These are phyloP conservation scores for Novakomyces olei DNA, from an alignment of 805 yeast species.

Conservation along the genomic window DNA sequence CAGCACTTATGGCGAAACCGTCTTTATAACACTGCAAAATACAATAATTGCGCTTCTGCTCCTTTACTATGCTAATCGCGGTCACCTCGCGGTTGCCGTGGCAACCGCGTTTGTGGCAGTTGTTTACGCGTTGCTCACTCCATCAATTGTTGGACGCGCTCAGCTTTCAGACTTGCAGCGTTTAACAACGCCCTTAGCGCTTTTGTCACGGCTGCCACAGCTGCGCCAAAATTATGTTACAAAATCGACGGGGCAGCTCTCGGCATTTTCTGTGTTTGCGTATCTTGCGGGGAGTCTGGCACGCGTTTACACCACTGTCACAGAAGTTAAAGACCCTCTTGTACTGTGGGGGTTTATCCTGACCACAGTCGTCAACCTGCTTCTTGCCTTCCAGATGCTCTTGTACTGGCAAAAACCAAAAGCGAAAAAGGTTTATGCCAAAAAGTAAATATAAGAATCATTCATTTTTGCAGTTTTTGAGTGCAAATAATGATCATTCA, in stretches of 20 bases:
- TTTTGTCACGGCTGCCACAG: slow-evolving; percentile 22
- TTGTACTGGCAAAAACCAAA: slow-evolving; percentile 13
- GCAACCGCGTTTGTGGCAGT: slow-evolving; percentile 6
- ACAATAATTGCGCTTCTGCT: slow-evolving; percentile 16
- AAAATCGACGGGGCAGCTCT: slow-evolving; percentile 23
- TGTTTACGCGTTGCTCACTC: slow-evolving; percentile 8
- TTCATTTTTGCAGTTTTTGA: too few relatives aligned
- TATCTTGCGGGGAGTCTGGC: slow-evolving; percentile 20
- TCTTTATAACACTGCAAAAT: slow-evolving; percentile 19
- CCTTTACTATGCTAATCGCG: slow-evolving; percentile 11
- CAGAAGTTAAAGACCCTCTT: slow-evolving; percentile 17
- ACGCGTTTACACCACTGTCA: slow-evolving; percentile 20
- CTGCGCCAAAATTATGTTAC: slow-evolving; percentile 17
- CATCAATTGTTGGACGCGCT: slow-evolving; percentile 12
- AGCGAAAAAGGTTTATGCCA: slow-evolving; percentile 7
- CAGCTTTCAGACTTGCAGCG: slow-evolving; percentile 5
- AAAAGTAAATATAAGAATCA: too few relatives aligned
- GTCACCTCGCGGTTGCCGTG: slow-evolving; percentile 5
- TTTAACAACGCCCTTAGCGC: slow-evolving; percentile 17
- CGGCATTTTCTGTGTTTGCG: slow-evolving; percentile 19
- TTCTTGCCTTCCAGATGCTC: slow-evolving; percentile 18
- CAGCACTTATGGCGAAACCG: slow-evolving; percentile 20
- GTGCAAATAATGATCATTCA: too few relatives aligned
- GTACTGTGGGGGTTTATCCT: slow-evolving; percentile 16
- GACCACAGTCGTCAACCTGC: slow-evolving; percentile 16